Conservation (phyloP, 306 rosid genomes). For the Vigna angularis region DNA sequence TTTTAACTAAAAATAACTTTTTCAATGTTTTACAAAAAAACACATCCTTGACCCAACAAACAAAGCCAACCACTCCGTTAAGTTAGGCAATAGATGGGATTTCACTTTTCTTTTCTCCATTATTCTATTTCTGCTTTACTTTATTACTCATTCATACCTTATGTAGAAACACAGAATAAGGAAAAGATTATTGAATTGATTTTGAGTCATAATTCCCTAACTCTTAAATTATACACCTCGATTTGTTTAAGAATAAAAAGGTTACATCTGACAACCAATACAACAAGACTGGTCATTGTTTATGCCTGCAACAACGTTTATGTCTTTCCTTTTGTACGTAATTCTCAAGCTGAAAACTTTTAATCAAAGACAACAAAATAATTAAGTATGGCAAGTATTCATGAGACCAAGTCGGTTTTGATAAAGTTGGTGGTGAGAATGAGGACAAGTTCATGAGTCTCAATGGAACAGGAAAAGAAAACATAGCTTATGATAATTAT, state of each 20-base stretch:
- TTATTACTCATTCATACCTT: not conserved
- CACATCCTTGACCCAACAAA: not conserved
- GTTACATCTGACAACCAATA: slow-evolving; percentile 39
- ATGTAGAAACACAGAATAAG: slow-evolving; percentile 4
- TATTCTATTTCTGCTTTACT: not conserved
- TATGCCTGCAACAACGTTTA: slow-evolving; percentile 27
- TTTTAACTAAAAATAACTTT: not conserved
- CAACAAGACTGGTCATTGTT: slow-evolving; percentile 27
- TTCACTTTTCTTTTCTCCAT: slow-evolving; percentile 24
- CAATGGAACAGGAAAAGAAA: slow-evolving; percentile 7
- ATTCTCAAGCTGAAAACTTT: slow-evolving; percentile 35
- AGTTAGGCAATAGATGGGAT: slow-evolving; percentile 40
- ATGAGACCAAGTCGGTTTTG: slow-evolving; percentile 36
- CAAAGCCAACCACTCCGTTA: slow-evolving; percentile 40
- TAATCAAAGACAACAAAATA: slow-evolving; percentile 40
- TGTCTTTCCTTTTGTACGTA: not conserved
- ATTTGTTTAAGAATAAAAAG: slow-evolving; percentile 41
- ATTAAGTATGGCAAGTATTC: slow-evolving; percentile 21
- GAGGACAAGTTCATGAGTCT: slow-evolving; percentile 23
- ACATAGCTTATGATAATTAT: not conserved
- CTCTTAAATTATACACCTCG: slow-evolving; percentile 29
- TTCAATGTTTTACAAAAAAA: not conserved
- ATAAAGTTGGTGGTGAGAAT: slow-evolving; percentile 37
- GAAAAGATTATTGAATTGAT: slow-evolving; percentile 24
- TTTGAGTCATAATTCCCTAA: slow-evolving; percentile 34